Base-by-base conservation (phyloP, 208 protist species). In the Perkinsela sp. region DNA sequence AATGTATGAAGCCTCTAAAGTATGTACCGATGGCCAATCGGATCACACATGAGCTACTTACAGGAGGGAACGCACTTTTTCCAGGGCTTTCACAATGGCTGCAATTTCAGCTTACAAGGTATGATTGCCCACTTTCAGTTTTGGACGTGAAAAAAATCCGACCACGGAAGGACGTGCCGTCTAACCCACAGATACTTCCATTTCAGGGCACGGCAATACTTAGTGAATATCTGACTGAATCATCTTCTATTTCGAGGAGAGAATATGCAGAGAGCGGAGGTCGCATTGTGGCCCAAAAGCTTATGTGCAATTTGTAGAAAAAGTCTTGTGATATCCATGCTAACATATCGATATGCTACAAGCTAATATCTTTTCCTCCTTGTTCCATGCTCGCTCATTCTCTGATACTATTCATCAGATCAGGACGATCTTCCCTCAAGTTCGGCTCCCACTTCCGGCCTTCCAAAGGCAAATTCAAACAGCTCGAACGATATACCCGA, bases 401-500 rank as follows among this genome's bases (percentile, higher is more conserved):
- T n/a, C n/a, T n/a, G n/a, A n/a, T n/a, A n/a, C n/a, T n/a, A n/a
- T n/a, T n/a, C n/a, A n/a, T n/a, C n/a, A n/a, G n/a, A n/a, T n/a
- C n/a, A n/a, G n/a, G n/a, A n/a, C n/a, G n/a, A n/a, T n/a, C n/a
- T n/a, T n/a, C n/a, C n/a, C n/a, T n/a, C n/a, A n/a, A n/a, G n/a
- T n/a, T n/a, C n/a, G n/a, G n/a, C n/a, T n/a, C 13, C 31, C 76
- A 76, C 48, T 68, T 75, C 13, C 85, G 87, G 1, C 87, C 85
- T 15, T 83, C 89, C 70, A 87, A 89, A 79, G 73, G 89, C 40
- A 82, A 83, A 68, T 90, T 90, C 79, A 73, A 76, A 28, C 82
- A 90, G 75, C 75, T 93, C 15, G 89, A 83, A 73, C 83, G 87
- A 32, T 93, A 85, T 83, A 83, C 89, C 75, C 85, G 87, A 15